Evolutionary conservation across 2,329 filamentous ascomycete species (phyloP), one percentile per base, ranked within the genome.

Genomic region (Harringtonia lauricola): DNA sequence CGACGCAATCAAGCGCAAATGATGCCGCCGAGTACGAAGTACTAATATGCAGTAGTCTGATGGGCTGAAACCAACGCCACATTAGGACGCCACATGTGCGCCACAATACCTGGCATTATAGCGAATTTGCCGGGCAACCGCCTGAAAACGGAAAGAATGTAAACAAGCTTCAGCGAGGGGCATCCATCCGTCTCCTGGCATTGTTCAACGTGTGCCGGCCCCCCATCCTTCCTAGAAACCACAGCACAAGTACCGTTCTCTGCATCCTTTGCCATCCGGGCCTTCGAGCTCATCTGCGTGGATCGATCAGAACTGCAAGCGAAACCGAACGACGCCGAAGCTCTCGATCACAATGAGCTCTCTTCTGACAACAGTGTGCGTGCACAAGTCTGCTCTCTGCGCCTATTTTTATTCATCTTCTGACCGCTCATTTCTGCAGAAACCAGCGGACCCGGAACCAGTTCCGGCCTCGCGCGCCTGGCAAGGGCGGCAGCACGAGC

Each of bases 381-480:
- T 15, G 12, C 14, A 17, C n/a, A n/a, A n/a, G n/a, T n/a, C 13
- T 24, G 21, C 13, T 6, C 10, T 19, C 3, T 13, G 19, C 19
- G 14, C 2, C n/a, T 15, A 3, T 36, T 10, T 15, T 18, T 42
- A 28, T 34, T 29, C 13, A 39, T 31, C 12, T 19, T 5, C 28
- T 22, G 19, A 28, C 18, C 15, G 8, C 6, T 35, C 18, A 5
- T 8, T 13, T 28, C 21, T 2, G 5, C 59, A 92, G 86, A 54
- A 92, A 92, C 68, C 82, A 88, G 62, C 83, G 88, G 58, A 87
- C 86, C 54, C 81, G 86, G 64, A 88, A 86, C 57, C 86, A 92
- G 54, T 96, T 96, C 71, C 87, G 89, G 59, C 86, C 90, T 31
- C 85, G 89, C 57, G 83, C 83, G 49, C 70, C 81, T 36, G 83